Evolutionary conservation across 345 rosid species (phyloP), one percentile per base, ranked within the genome.

Genomic region (Trapa bicornis): DNA sequence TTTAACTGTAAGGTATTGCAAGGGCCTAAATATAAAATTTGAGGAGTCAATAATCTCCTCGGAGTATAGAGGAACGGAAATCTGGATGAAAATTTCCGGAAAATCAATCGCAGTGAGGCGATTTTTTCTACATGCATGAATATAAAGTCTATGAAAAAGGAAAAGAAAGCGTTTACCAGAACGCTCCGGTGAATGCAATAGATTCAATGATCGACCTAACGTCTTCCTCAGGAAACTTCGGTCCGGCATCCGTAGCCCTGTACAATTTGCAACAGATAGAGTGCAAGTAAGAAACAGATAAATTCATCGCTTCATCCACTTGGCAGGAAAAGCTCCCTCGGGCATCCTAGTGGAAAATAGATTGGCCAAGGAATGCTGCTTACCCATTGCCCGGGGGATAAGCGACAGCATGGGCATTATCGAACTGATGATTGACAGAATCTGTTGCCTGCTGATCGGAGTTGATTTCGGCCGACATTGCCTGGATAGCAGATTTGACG

Each of bases 171-270:
- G 29, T 22, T 22, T 75, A 90, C 97, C 95, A 84, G 80, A 86
- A 88, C 66, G 80, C 85, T 57, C 96, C 96, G 0, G 88, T 84
- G 68, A 88, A 80, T 57, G 95, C 89, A 78, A 89, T 83, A 71
- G 81, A 77, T 82, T 85, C 84, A 57, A 90, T 71, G 67, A 81
- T 63, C 42, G 79, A 66, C 58, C 78, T 70, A 45, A 77, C 66
- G 64, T 84, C 87, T 68, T 83, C 88, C 61, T 77, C 84, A 29
- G 81, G 39, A 67, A 79, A 65, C 48, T 77, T 78, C 68, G 67
- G n/a, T 69, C 69, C 72, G 17, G 70, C 45, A 68, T 74, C 84
- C 70, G 71, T 57, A 41, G 47, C 78, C 56, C 90, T 47, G 22
- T 3, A 7, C 37, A 45, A 42, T 47, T 45, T 39, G 39, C 60